Conservation (phyloP, 73 alveolate species). For the Tetrahymena elliotti region DNA sequence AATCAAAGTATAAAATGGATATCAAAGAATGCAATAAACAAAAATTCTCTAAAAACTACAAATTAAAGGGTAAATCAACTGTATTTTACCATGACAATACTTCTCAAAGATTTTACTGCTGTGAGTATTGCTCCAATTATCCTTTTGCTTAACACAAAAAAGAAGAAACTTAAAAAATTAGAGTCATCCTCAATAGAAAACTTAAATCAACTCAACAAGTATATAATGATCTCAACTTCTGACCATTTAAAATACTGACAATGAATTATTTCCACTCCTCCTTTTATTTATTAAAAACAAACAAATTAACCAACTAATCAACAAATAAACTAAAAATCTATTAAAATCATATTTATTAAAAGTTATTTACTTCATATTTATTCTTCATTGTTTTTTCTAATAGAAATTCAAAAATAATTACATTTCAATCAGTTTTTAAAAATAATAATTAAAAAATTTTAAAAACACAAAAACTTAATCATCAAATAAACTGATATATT, state of each 20-base stretch:
- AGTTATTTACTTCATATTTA: no score
- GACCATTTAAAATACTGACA: not conserved
- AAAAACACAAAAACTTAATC: no score
- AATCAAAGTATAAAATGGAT: not conserved
- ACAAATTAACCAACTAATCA: no score
- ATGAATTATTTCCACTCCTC: not conserved
- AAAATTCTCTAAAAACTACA: not conserved
- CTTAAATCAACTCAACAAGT: not conserved
- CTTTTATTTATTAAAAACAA: not conserved
- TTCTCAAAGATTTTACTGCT: not conserved
- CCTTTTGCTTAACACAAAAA: not conserved
- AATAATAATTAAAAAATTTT: no score
- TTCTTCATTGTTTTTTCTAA: no score
- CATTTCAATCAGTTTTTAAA: no score
- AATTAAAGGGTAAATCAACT: not conserved
- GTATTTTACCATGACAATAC: not conserved
- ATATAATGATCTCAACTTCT: not conserved
- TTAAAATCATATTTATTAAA: no score
- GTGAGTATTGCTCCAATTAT: not conserved
- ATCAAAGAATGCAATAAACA: not conserved
- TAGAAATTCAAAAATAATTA: no score
- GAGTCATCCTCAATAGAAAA: not conserved
- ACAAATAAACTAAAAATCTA: no score
- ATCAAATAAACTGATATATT: no score
- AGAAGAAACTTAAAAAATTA: not conserved